A percentile compares a stretch with the other conserved stretches of the same genome.
Evolutionary conservation across 169 alveolate genomes (phyloP).

Genomic region (Perkinsus marinus): DNA sequence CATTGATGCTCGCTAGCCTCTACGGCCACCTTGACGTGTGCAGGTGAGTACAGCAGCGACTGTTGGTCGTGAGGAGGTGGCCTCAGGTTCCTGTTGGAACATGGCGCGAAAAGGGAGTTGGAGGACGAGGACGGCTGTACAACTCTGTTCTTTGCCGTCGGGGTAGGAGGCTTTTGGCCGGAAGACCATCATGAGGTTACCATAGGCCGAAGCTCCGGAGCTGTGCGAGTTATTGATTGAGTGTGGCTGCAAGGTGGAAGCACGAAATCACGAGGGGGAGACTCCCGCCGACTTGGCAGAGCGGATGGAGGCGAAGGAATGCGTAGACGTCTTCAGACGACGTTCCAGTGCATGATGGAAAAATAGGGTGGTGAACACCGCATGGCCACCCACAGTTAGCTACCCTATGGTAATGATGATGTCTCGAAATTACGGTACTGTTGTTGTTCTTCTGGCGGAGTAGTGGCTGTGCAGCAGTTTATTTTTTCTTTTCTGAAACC

Average conservation of each 20-base stretch:
- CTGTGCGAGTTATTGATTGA: not conserved
- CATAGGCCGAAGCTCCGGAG: not conserved
- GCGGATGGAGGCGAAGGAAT: not conserved
- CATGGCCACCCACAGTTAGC: no score
- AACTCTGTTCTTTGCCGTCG: not conserved
- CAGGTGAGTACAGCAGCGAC: not conserved
- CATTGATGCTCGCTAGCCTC: not conserved
- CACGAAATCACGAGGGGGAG: not conserved
- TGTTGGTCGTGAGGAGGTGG: not conserved
- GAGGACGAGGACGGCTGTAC: conserved; percentile 1
- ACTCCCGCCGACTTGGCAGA: not conserved
- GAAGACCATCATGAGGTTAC: not conserved
- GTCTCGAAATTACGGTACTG: no score
- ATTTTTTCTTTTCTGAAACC: no score
- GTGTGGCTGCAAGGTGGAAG: not conserved
- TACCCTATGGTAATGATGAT: no score
- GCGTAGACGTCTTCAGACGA: not conserved
- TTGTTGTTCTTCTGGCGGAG: no score
- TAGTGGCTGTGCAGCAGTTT: no score
- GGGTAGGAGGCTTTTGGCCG: not conserved
- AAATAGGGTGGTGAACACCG: no score
- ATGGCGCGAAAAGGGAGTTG: not conserved
- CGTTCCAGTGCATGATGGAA: not conserved
- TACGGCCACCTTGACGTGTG: not conserved
- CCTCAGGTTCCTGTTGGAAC: not conserved